These are phyloP conservation scores for Aspergillus neoniger DNA, from an alignment of 2,329 filamentous ascomycete genomes.

Conservation along the genomic window DNA sequence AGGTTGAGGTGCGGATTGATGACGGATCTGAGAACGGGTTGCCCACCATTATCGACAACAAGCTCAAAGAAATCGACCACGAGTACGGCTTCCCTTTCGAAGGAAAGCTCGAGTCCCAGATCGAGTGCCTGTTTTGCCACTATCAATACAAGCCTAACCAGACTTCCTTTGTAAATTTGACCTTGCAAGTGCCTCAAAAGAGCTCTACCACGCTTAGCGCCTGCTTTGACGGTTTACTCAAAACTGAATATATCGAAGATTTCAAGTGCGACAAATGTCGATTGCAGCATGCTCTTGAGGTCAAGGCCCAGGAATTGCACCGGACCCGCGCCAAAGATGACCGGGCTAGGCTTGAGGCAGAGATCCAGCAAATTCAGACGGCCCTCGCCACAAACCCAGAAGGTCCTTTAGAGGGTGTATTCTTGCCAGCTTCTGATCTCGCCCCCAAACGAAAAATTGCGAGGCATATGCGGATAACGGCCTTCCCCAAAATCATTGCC, in stretches of 20 bases:
- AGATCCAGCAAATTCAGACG: constrained; percentile 65
- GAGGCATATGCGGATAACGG: constrained; percentile 81
- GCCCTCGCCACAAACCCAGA: constrained; percentile 84
- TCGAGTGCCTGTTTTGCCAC: constrained; percentile 85
- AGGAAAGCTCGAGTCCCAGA: constrained; percentile 88
- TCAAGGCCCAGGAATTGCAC: constrained; percentile 62
- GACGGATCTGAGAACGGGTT: constrained; percentile 36
- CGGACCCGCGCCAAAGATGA: constrained; percentile 57
- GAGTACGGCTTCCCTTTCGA: constrained; percentile 79
- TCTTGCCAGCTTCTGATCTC: constrained; percentile 70
- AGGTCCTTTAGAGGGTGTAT: constrained; percentile 68
- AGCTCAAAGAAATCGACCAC: constrained; percentile 41
- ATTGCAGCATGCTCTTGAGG: constrained; percentile 73
- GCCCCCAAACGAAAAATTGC: constrained; percentile 83
- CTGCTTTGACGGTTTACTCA: constrained; percentile 92
- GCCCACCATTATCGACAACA: constrained; percentile 40
- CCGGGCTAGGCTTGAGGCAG: constrained; percentile 54
- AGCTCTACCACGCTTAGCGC: constrained; percentile 77
- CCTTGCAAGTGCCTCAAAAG: constrained; percentile 84
- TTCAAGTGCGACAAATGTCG: constrained; percentile 94
- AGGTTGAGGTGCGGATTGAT: constrained; percentile 41
- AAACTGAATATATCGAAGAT: constrained; percentile 93
- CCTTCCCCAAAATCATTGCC: constrained; percentile 85
- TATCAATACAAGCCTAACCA: constrained; percentile 84
- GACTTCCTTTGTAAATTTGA: constrained; percentile 88